Percentiles rank a stretch among this genome's conserved stretches.
Conservation (phyloP, 768 basidiomycete genomes). For the Calvatia gigantea region DNA sequence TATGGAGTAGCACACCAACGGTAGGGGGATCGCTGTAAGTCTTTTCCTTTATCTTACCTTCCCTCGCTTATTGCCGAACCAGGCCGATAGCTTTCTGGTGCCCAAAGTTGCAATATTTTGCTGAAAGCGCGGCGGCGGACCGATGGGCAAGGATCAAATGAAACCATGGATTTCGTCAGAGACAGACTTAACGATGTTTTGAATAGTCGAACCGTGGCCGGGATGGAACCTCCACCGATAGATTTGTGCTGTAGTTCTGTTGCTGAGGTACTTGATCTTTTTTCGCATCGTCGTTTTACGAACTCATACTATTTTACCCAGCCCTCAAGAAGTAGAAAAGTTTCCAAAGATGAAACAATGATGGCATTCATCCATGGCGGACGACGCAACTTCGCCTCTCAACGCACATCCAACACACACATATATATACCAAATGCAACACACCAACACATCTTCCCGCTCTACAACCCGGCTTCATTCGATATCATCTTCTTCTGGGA, state of each 20-base stretch:
- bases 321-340: not conserved
- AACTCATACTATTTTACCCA: not conserved
- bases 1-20: slow-evolving; percentile 56
- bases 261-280: slow-evolving; percentile 3
- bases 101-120: slow-evolving; percentile 11
- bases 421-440: slow-evolving; percentile 53
- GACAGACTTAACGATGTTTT: slow-evolving; percentile 11
- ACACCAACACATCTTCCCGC: slow-evolving; percentile 67
- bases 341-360: slow-evolving; percentile 17
- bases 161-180: slow-evolving; percentile 12
- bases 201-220: slow-evolving; percentile 2
- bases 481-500: slow-evolving; percentile 80
- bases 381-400: slow-evolving; percentile 38
- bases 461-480: slow-evolving; percentile 69
- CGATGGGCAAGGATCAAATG: slow-evolving; percentile 15
- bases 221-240: slow-evolving; percentile 13
- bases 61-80: slow-evolving; percentile 1
- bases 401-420: slow-evolving; percentile 30
- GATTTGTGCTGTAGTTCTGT: slow-evolving; percentile 16
- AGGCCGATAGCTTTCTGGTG: slow-evolving; percentile 12
- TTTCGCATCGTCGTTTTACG: not conserved
- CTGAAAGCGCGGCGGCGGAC: slow-evolving; percentile 14
- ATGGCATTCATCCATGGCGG: slow-evolving; percentile 39
- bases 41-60: slow-evolving; percentile 8
- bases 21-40: slow-evolving; percentile 41